Percentiles rank a stretch among this genome's conserved stretches.
These are phyloP conservation scores for Endoconidiophora laricicola DNA, from an alignment of 2,329 filamentous ascomycete species.

Conservation along the genomic window DNA sequence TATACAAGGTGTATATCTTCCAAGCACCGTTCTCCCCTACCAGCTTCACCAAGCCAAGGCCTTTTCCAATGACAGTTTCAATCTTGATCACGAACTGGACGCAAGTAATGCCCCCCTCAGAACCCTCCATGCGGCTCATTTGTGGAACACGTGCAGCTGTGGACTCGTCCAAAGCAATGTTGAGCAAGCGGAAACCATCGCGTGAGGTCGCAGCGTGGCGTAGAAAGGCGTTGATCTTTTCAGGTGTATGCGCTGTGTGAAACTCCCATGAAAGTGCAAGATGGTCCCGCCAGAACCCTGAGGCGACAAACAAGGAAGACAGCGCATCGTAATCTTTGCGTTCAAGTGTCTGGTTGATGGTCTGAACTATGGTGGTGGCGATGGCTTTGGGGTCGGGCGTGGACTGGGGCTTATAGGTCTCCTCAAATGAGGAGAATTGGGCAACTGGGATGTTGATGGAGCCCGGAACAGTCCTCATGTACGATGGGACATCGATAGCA, in stretches of 20 bases:
- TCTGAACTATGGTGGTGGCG: conserved; percentile 22
- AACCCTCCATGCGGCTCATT: conserved; percentile 29
- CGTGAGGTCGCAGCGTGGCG: conserved; percentile 17
- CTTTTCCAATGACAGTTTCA: conserved; percentile 35
- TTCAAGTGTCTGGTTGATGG: conserved; percentile 26
- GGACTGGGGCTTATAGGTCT: background rate
- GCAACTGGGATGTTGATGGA: conserved; percentile 36
- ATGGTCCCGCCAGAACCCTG: conserved; percentile 43
- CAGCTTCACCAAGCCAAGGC: conserved; percentile 39
- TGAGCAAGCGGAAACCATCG: conserved; percentile 26
- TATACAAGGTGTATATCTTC: conserved; percentile 50
- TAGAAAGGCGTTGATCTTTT: conserved; percentile 26
- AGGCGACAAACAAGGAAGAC: conserved; percentile 23
- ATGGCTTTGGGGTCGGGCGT: conserved; percentile 21
- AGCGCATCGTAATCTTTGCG: conserved; percentile 21
- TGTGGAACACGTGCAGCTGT: conserved; percentile 26
- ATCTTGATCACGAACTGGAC: conserved; percentile 40
- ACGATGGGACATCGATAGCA: conserved; percentile 15
- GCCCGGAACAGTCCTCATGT: conserved; percentile 25
- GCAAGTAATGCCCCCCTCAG: conserved; percentile 24
- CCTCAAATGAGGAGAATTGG: conserved; percentile 18
- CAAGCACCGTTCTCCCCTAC: conserved; percentile 27
- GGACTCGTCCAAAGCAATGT: conserved; percentile 30
- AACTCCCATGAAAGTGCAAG: conserved; percentile 40
- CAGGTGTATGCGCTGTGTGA: conserved; percentile 30